Evolutionary conservation across 2,329 filamentous ascomycete species (phyloP).

Genomic region (Ceratocystis variospora): DNA sequence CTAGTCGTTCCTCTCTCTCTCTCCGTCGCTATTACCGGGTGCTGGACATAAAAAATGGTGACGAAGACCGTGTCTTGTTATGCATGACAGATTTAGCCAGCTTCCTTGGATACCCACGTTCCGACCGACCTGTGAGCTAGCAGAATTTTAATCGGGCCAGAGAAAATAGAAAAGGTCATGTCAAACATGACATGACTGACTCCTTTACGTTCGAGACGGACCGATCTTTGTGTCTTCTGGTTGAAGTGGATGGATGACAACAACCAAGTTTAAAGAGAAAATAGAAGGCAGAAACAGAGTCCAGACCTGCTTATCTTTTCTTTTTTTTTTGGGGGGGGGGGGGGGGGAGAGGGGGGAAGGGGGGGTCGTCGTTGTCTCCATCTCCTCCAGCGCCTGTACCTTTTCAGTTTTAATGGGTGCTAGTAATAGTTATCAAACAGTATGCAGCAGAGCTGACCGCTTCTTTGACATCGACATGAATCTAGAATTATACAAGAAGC

Average conservation of each 20-base stretch:
- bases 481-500: neutral
- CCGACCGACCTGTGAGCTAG: neutral
- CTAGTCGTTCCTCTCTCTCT: neutral
- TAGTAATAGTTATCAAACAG: neutral
- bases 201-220: neutral
- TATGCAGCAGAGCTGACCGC: neutral
- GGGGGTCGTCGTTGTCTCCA: neutral
- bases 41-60: neutral
- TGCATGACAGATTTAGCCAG: neutral
- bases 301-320: neutral
- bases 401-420: neutral
- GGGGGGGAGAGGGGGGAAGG: too few species aligned
- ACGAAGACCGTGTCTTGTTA: neutral
- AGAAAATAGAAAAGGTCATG: neutral
- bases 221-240: neutral
- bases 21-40: neutral
- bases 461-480: neutral
- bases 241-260: neutral
- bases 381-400: neutral
- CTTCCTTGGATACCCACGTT: neutral
- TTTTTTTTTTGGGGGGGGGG: too few species aligned
- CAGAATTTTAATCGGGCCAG: neutral
- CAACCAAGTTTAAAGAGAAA: neutral
- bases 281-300: neutral
- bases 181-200: neutral